phyloP scores from a whole-genome alignment of 2,329 filamentous ascomycete genomes.

The Parasarocladium wereldwijsianum region DNA sequence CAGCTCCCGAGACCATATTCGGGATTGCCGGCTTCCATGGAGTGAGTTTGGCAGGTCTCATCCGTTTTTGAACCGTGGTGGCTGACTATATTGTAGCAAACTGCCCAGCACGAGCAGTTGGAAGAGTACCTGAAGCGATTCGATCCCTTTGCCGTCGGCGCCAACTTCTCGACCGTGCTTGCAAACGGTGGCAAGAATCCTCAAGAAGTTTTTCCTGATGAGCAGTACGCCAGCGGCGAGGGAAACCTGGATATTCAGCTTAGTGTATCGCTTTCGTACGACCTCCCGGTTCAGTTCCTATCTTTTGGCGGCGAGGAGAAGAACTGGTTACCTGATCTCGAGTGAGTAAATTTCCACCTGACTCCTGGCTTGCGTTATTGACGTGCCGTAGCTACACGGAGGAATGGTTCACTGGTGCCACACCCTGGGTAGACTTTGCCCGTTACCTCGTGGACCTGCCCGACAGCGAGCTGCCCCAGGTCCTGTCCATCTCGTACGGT shows the following conservation, averaged over 20 bases:
- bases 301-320: constrained; percentile 17
- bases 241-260: constrained; percentile 24
- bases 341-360: too few species aligned
- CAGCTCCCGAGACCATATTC: constrained; percentile 45
- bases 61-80: background rate
- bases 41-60: constrained; percentile 10
- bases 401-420: constrained; percentile 31
- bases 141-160: constrained; percentile 32
- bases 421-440: constrained; percentile 52
- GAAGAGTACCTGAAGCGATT: constrained; percentile 38
- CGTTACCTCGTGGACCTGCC: constrained; percentile 41
- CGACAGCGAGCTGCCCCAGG: constrained; percentile 40
- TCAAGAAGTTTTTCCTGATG: constrained; percentile 19
- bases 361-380: too few species aligned
- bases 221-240: constrained; percentile 15
- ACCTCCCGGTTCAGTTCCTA: constrained; percentile 19
- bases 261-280: constrained; percentile 17
- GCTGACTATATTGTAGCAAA: constrained; percentile 21
- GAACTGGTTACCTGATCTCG: constrained; percentile 17
- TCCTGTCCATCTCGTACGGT: constrained; percentile 57
- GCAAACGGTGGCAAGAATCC: constrained; percentile 42
- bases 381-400: constrained; percentile 14
- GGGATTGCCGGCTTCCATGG: constrained; percentile 39
- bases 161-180: constrained; percentile 40
- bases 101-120: constrained; percentile 38